Conservation (phyloP, 768 basidiomycete genomes). For the Tylopilus balloui region DNA sequence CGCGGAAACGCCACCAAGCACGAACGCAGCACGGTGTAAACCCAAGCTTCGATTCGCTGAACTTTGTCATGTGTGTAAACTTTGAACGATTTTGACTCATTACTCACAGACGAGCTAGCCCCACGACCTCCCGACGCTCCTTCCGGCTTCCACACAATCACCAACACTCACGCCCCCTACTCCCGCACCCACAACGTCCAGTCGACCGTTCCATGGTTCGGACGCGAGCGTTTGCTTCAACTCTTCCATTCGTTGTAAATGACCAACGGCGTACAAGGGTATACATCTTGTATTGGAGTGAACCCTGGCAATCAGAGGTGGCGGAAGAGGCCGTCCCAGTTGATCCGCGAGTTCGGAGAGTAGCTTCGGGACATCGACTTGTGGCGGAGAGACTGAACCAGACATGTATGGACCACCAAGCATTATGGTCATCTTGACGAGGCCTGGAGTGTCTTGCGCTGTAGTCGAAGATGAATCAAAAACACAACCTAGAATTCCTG, state of each 20-base stretch:
- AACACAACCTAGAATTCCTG: slow-evolving; percentile 74
- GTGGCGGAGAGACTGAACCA: slow-evolving; percentile 11
- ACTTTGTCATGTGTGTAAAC: slow-evolving; percentile 13
- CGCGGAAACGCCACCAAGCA: slow-evolving; percentile 11
- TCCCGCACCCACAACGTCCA: slow-evolving; percentile 79
- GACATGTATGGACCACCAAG: slow-evolving; percentile 69
- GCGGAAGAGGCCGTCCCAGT: slow-evolving; percentile 44
- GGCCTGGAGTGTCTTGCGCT: slow-evolving; percentile 45
- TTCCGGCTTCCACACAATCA: slow-evolving; percentile 78
- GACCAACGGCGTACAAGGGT: slow-evolving; percentile 71
- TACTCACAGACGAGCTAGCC: slow-evolving; percentile 19
- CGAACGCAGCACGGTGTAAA: slow-evolving; percentile 1
- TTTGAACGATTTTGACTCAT: slow-evolving; percentile 3
- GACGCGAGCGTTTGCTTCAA: slow-evolving; percentile 41
- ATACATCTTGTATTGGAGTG: slow-evolving; percentile 66
- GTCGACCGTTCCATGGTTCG: slow-evolving; percentile 40
- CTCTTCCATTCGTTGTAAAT: slow-evolving; percentile 62
- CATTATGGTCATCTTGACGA: slow-evolving; percentile 88
- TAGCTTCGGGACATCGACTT: slow-evolving; percentile 22
- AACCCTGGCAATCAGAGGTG: slow-evolving; percentile 51
- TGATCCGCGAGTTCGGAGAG: slow-evolving; percentile 41
- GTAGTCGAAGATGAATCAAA: slow-evolving; percentile 83
- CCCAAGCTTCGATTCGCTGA: slow-evolving; percentile 8
- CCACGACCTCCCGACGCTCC: slow-evolving; percentile 48
- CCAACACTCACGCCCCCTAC: slow-evolving; percentile 83